Percentiles rank a stretch among this genome's conserved stretches.
These are phyloP conservation scores for Fremontodendron californicum DNA, from an alignment of 345 rosid genomes.

Conservation along the genomic window DNA sequence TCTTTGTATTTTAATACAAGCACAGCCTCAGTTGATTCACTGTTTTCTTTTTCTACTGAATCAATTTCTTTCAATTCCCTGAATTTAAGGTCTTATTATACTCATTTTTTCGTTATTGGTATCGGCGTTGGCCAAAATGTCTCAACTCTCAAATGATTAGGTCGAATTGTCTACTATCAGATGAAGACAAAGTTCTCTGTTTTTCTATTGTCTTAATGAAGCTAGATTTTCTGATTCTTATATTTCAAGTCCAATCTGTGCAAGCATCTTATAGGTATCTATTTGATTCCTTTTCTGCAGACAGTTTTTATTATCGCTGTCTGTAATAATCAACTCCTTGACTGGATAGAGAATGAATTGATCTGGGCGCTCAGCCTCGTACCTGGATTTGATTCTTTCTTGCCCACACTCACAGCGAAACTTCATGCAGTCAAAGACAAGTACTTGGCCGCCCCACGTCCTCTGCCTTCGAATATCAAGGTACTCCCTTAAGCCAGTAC, in stretches of 20 bases:
- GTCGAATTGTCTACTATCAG: background rate
- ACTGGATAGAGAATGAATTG: conserved; percentile 93
- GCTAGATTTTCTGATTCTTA: background rate
- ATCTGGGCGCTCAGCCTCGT: conserved; percentile 74
- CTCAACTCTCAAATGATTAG: background rate
- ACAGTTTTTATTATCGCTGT: conserved; percentile 84
- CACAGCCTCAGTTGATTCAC: background rate
- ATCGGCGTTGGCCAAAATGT: background rate
- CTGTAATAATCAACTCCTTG: conserved; percentile 88
- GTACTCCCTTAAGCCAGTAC: conserved; percentile 26
- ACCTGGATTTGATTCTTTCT: conserved; percentile 63
- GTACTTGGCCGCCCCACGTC: conserved; percentile 52
- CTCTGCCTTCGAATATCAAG: conserved; percentile 51
- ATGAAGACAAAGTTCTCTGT: background rate
- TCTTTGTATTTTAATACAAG: background rate
- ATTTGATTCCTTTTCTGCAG: conserved; percentile 38
- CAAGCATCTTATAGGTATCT: background rate
- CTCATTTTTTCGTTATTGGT: background rate
- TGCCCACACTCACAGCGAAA: conserved; percentile 55
- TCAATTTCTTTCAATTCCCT: background rate
- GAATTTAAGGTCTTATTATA: background rate
- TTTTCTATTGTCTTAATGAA: background rate
- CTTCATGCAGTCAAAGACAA: conserved; percentile 61
- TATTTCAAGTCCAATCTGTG: background rate
- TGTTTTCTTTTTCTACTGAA: background rate